These are phyloP conservation scores for Neurospora tetrasperma DNA, from an alignment of 495 filamentous ascomycete genomes.

Conservation along the genomic window DNA sequence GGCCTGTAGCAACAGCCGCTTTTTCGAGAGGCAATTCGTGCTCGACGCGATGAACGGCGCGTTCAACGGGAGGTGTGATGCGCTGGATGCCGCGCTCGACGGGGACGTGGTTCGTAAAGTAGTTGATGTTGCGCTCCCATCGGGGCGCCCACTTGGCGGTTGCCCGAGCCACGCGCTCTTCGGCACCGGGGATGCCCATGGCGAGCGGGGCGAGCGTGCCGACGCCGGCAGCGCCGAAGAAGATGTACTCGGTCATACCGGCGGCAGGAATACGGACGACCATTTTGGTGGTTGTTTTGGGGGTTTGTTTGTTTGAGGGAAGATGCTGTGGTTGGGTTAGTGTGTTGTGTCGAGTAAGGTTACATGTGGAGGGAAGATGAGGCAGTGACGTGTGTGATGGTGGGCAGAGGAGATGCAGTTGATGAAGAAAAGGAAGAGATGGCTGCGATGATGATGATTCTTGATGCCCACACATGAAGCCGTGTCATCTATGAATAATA, in stretches of 20 bases:
- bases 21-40: slow-evolving; percentile 33
- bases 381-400: neutral
- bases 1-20: slow-evolving; percentile 16
- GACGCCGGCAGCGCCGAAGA: slow-evolving; percentile 34
- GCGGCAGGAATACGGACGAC: slow-evolving; percentile 37
- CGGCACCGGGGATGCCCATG: slow-evolving; percentile 36
- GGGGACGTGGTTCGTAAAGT: slow-evolving; percentile 34
- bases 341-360: neutral
- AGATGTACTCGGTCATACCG: slow-evolving; percentile 28
- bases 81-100: slow-evolving; percentile 33
- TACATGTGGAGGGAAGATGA: neutral
- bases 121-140: slow-evolving; percentile 41
- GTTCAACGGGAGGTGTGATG: slow-evolving; percentile 29
- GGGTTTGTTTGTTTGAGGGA: neutral
- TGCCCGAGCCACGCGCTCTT: slow-evolving; percentile 32
- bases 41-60: slow-evolving; percentile 31
- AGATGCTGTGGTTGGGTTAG: neutral
- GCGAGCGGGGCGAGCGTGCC: slow-evolving; percentile 37
- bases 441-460: neutral
- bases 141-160: slow-evolving; percentile 38
- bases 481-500: neutral
- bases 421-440: neutral
- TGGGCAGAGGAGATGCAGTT: neutral
- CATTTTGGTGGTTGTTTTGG: slow-evolving; percentile 24
- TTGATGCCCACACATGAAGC: neutral